These are phyloP conservation scores for Cyberlindnera maritima DNA, from an alignment of 805 yeast genomes.

Conservation along the genomic window DNA sequence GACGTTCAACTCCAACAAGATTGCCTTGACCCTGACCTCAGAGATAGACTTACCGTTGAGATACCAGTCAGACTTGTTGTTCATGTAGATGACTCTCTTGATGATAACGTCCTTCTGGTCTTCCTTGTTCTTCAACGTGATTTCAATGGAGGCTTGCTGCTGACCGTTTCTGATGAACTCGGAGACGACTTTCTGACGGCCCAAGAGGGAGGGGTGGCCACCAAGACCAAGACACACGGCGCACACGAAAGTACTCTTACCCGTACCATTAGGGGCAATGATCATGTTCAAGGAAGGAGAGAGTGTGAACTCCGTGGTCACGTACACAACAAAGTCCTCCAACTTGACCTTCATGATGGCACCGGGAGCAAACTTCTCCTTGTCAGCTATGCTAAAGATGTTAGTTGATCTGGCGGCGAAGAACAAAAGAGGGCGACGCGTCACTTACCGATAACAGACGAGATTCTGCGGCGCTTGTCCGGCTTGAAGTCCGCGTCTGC, in stretches of 20 bases:
- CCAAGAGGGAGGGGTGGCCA: conserved; percentile 72
- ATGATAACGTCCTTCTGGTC: conserved; percentile 42
- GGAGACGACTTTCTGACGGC: conserved; percentile 57
- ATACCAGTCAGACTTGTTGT: conserved; percentile 49
- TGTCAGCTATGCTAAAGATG: conserved; percentile 12
- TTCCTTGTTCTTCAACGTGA: conserved; percentile 33
- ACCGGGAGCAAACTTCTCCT: conserved; percentile 40
- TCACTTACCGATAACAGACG: conserved; percentile 7
- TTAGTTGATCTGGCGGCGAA: conserved; percentile 8
- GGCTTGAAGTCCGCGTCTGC: conserved; percentile 7
- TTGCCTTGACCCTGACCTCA: conserved; percentile 44
- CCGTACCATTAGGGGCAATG: conserved; percentile 96
- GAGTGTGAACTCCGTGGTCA: conserved; percentile 65
- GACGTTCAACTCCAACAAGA: conserved; percentile 55
- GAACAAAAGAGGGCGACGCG: neutral
- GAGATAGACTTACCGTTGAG: conserved; percentile 40
- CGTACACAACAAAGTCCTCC: conserved; percentile 67
- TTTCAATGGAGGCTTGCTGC: conserved; percentile 34
- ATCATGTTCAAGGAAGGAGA: conserved; percentile 88
- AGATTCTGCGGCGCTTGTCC: conserved; percentile 8
- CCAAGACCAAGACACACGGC: conserved; percentile 88
- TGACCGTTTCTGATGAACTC: conserved; percentile 74
- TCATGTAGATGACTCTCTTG: conserved; percentile 32
- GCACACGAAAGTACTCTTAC: conserved; percentile 89
- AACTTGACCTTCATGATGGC: conserved; percentile 53